These are phyloP conservation scores for Psidium friedrichsthalianum DNA, from an alignment of 345 rosid species.

Conservation along the genomic window DNA sequence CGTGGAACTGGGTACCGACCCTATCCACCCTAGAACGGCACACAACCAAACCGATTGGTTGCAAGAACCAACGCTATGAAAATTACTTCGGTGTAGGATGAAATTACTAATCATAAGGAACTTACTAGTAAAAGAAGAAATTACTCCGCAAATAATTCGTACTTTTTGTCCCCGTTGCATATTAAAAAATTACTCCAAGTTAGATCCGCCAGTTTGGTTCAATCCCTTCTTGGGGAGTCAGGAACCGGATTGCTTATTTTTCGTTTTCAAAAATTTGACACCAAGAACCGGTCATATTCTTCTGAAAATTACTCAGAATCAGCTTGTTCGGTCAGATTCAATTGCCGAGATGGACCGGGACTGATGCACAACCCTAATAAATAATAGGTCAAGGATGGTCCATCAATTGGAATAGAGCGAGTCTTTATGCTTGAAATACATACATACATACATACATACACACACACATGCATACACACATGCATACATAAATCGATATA, in stretches of 20 bases:
- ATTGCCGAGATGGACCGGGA: rapidly evolving
- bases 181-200: not conserved
- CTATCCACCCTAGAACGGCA: rapidly evolving
- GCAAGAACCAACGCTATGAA: rapidly evolving
- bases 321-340: rapidly evolving
- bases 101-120: rapidly evolving
- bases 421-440: not conserved
- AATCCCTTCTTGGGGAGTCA: not conserved
- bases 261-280: too few species aligned
- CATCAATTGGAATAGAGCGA: not conserved
- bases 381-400: not conserved
- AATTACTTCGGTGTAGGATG: not conserved
- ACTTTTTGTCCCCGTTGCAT: not conserved
- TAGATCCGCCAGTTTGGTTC: not conserved
- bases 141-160: not conserved
- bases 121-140: not conserved
- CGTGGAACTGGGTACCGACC: not conserved
- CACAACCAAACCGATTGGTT: not conserved
- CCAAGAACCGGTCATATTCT: too few species aligned
- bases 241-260: too few species aligned
- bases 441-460: too few species aligned
- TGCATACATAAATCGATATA: not conserved
- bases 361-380: not conserved
- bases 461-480: too few species aligned
- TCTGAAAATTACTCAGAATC: not conserved